Conservation (phyloP, 192 early-diverging fungal species). For the Jimgerdemannia flammicorona region DNA sequence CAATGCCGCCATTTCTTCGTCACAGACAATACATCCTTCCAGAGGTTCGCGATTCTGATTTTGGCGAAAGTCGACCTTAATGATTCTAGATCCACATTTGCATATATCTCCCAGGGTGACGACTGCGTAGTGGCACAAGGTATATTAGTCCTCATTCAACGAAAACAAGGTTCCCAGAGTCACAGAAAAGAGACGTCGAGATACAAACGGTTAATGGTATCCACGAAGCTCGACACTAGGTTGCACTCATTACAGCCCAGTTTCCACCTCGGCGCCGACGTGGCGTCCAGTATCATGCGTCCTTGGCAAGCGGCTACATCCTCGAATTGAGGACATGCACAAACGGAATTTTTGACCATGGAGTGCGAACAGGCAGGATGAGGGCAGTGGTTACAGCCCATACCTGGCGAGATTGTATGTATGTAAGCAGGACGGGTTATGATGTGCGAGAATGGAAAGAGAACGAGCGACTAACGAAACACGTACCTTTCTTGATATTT, state of each 20-base stretch:
- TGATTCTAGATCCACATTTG: constrained; percentile 30
- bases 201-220: constrained; percentile 34
- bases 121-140: constrained; percentile 6
- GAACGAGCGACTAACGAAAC: neutral
- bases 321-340: constrained; percentile 32
- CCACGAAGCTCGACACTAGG: constrained; percentile 40
- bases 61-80: constrained; percentile 44
- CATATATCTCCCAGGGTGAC: constrained; percentile 29
- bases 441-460: constrained; percentile 6
- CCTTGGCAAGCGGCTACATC: constrained; percentile 29
- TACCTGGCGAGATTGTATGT: constrained; percentile 10
- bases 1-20: constrained; percentile 41
- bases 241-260: constrained; percentile 49
- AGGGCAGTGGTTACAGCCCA: constrained; percentile 51
- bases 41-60: constrained; percentile 32
- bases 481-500: constrained; percentile 22
- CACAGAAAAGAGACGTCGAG: neutral
- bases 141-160: too few relatives aligned
- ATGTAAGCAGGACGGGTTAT: neutral
- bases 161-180: neutral
- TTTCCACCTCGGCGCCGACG: constrained; percentile 51
- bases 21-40: constrained; percentile 40
- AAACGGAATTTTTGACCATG: constrained; percentile 36
- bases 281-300: constrained; percentile 42
- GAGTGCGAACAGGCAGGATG: constrained; percentile 47